These are phyloP conservation scores for Sclerotinia minor DNA, from an alignment of 2,329 filamentous ascomycete genomes.

Conservation along the genomic window DNA sequence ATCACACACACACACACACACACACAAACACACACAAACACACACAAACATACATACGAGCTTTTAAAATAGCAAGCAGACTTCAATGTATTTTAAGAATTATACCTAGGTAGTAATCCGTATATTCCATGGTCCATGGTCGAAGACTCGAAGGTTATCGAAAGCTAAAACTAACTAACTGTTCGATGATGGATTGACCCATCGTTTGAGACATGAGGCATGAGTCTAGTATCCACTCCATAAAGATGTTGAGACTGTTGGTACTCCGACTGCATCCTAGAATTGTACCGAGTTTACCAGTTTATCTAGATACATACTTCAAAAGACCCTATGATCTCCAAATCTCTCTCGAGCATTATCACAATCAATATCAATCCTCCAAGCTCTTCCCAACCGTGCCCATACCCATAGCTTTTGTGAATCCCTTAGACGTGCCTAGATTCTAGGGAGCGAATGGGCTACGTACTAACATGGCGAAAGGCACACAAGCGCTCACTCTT, in stretches of 20 bases:
- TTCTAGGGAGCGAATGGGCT: too few relatives aligned
- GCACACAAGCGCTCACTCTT: neutral
- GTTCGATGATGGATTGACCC: neutral
- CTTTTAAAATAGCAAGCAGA: neutral
- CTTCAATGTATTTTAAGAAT: slow-evolving; percentile 14
- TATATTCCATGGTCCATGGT: slow-evolving; percentile 7
- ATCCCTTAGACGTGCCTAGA: neutral
- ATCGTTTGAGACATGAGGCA: neutral
- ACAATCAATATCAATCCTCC: neutral
- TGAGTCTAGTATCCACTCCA: too few relatives aligned
- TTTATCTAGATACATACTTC: neutral
- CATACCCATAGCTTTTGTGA: slow-evolving; percentile 9
- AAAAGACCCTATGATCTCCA: neutral
- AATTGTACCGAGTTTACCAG: neutral
- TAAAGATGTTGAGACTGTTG: too few relatives aligned
- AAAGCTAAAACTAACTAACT: neutral
- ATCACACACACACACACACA: too few relatives aligned
- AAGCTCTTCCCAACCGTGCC: neutral
- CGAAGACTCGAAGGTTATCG: slow-evolving; percentile 2
- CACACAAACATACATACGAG: neutral
- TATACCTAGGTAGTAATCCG: neutral
- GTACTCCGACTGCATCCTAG: neutral
- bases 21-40: too few relatives aligned
- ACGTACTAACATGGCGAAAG: too few relatives aligned
- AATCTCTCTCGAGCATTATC: neutral